Evolutionary conservation across 768 basidiomycete genomes (phyloP), one percentile per base, ranked within the genome.

Genomic region (Cystofilobasidium capitatum): DNA sequence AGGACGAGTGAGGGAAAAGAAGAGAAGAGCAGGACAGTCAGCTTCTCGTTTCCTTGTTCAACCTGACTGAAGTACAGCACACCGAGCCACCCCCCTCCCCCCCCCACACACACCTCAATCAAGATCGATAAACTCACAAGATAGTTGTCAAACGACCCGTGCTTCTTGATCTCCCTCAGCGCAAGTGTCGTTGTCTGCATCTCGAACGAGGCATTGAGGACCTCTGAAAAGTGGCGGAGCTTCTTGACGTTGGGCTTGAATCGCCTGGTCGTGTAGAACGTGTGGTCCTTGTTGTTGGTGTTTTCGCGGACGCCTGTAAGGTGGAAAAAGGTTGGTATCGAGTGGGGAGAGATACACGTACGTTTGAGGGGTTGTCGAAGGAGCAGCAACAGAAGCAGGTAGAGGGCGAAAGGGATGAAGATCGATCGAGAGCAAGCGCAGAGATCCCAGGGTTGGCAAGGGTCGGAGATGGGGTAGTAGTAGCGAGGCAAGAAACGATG

Each of bases 281-380:
- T 42, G 59, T 61, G 59, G 14, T 61, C 44, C 59, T 61, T 61
- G 59, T 61, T 45, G 26, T 42, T 61, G 39, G 39, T 40, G 59
- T 61, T 61, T 26, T 39, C 39, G 2, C 42, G 22, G n/a, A 8
- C 29, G 26, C 59, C 59, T 61, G 37, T 31, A n/a, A 36, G 33
- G 16, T 20, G 12, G 16, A 24, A 24, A 24, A 39, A 39, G n/a
- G 5, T 26, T 33, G 31, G 31, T 24, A 60, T 36, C 26, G n/a
- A n/a, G 29, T 22, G 14, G 44, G 31, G 8, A 20, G 44, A 6
- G 14, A 44, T 35, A 44, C 16, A 40, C 33, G 44, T 22, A 29
- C n/a, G n/a, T n/a, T n/a, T n/a, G n/a, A n/a, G n/a, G n/a, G n/a
- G n/a, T n/a, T n/a, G n/a, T n/a, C n/a, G 26, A 61, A 20, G 16